phyloP scores from a whole-genome alignment of 352 stramenopile genomes.

The Saprolegnia parasitica region DNA sequence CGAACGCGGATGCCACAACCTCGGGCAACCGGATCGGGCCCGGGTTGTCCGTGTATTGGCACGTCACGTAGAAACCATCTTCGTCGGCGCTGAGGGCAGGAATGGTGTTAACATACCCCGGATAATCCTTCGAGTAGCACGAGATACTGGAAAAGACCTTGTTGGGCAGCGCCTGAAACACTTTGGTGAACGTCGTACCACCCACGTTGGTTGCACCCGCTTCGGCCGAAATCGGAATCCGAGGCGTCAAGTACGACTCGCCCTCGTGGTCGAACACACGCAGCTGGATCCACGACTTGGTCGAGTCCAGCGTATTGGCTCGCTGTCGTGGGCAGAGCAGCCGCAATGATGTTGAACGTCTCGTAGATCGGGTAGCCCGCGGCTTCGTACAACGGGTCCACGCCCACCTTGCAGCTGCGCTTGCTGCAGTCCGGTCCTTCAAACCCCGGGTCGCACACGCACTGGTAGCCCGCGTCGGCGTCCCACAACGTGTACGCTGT shows the following conservation, averaged over 20 bases:
- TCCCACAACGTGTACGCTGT: conserved; percentile 29
- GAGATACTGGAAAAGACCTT: conserved; percentile 40
- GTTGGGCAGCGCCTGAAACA: conserved; percentile 50
- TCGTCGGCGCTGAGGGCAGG: conserved; percentile 27
- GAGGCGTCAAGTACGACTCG: conserved; percentile 56
- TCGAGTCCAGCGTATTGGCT: conserved; percentile 9
- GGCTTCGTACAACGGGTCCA: conserved; percentile 59
- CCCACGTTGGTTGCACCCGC: too few relatives aligned
- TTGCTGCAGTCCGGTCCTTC: conserved; percentile 44
- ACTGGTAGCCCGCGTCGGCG: conserved; percentile 6
- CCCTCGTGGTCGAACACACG: conserved; percentile 66
- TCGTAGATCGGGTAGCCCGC: conserved; percentile 39
- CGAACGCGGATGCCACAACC: conserved; percentile 32
- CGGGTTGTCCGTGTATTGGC: conserved; percentile 53
- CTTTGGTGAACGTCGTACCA: too few relatives aligned
- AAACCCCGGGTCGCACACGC: conserved; percentile 28
- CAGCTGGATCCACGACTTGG: conserved; percentile 39
- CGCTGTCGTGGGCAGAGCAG: conserved; percentile 3
- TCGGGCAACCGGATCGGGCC: conserved; percentile 51
- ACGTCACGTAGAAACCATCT: conserved; percentile 46
- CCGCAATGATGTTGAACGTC: conserved; percentile 52
- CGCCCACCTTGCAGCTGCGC: conserved; percentile 59
- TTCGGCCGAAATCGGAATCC: conserved; percentile 51
- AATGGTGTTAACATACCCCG: not conserved
- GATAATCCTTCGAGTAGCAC: conserved; percentile 31